Evolutionary conservation across 371 early-diverging fungal species (phyloP).

Genomic region (Antonospora locustae): DNA sequence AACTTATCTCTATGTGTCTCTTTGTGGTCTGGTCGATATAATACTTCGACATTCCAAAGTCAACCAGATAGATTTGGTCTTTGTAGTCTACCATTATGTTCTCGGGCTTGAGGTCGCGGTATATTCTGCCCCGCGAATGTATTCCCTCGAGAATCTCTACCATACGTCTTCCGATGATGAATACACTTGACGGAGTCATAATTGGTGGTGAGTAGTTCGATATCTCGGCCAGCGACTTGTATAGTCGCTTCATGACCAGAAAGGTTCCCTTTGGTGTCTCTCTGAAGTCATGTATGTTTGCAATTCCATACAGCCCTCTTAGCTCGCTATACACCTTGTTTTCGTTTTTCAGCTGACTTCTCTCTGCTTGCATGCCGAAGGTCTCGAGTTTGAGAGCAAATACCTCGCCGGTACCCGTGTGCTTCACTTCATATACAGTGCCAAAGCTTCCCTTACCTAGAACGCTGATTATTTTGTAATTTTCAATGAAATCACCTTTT

Average conservation of each 20-base stretch:
- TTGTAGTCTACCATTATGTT: slow-evolving; percentile 62
- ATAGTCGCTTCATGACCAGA: slow-evolving; percentile 44
- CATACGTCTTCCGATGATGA: slow-evolving; percentile 54
- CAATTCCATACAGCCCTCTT: slow-evolving; percentile 27
- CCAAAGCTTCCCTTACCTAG: slow-evolving; percentile 86
- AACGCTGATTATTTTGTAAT: slow-evolving; percentile 17
- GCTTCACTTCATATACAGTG: slow-evolving; percentile 62
- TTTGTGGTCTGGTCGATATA: slow-evolving; percentile 8
- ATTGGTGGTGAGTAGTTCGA: slow-evolving; percentile 21
- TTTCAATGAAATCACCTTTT: neutral
- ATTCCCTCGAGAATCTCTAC: slow-evolving; percentile 57
- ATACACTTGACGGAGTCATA: slow-evolving; percentile 37
- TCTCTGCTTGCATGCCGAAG: neutral
- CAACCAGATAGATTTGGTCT: slow-evolving; percentile 56
- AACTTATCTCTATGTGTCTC: slow-evolving; percentile 24
- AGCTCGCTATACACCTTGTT: slow-evolving; percentile 31
- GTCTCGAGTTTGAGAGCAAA: slow-evolving; percentile 66
- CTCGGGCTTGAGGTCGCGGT: slow-evolving; percentile 65
- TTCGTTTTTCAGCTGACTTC: slow-evolving; percentile 45
- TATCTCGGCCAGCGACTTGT: slow-evolving; percentile 35
- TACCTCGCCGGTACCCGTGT: slow-evolving; percentile 65
- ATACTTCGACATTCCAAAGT: slow-evolving; percentile 54
- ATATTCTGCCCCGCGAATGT: slow-evolving; percentile 61
- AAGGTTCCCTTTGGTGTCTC: slow-evolving; percentile 12
- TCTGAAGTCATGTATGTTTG: slow-evolving; percentile 36